phyloP scores from a whole-genome alignment of 2,329 filamentous ascomycete species.

The Colletotrichum tropicicola region DNA sequence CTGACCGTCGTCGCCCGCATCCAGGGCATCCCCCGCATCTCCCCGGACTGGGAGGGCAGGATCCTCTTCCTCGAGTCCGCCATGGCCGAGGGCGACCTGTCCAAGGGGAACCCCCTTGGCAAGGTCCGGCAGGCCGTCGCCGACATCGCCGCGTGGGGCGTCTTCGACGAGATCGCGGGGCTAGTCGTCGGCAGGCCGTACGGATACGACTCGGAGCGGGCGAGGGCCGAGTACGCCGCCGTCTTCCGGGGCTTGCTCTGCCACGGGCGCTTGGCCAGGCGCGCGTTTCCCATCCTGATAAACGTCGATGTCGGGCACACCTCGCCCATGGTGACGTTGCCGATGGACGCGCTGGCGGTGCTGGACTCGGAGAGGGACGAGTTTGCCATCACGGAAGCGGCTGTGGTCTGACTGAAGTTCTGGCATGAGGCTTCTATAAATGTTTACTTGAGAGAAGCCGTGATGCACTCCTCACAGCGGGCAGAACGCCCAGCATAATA shows the following conservation, averaged over 20 bases:
- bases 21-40: conserved; percentile 41
- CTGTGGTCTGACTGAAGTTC: conserved; percentile 14
- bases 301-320: conserved; percentile 55
- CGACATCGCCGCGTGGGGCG: conserved; percentile 50
- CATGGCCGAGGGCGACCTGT: conserved; percentile 37
- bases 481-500: too few species aligned
- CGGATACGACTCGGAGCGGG: conserved; percentile 46
- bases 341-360: conserved; percentile 45
- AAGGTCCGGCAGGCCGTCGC: conserved; percentile 45
- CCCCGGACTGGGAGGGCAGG: conserved; percentile 46
- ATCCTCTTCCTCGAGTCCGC: conserved; percentile 53
- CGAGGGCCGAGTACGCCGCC: conserved; percentile 37
- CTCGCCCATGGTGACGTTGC: conserved; percentile 50
- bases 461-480: too few species aligned
- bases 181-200: conserved; percentile 51
- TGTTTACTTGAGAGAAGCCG: too few species aligned
- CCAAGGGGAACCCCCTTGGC: conserved; percentile 35
- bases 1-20: conserved; percentile 50
- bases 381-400: conserved; percentile 42
- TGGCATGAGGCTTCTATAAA: too few species aligned
- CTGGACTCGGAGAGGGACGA: conserved; percentile 48
- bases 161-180: conserved; percentile 50
- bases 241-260: conserved; percentile 45
- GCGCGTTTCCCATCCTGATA: conserved; percentile 49
- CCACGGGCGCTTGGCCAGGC: conserved; percentile 39